phyloP scores from a whole-genome alignment of 177 flowering plant genomes.

The Tripterygium wilfordii region DNA sequence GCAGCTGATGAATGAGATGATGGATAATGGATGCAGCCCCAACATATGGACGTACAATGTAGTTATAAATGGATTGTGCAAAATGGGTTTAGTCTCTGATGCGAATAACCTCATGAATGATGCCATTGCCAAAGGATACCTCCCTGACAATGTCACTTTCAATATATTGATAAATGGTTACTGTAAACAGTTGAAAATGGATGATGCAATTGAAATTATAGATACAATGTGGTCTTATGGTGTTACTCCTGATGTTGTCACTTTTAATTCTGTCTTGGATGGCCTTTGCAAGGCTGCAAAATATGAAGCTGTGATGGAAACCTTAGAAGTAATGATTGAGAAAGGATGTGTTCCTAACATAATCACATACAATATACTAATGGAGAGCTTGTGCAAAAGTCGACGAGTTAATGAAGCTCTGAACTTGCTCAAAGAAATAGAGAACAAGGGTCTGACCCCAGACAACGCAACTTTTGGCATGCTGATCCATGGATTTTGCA shows the following conservation, averaged over 20 bases:
- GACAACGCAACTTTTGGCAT: constrained; percentile 65
- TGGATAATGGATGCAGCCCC: constrained; percentile 52
- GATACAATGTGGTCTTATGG: constrained; percentile 64
- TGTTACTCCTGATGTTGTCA: constrained; percentile 73
- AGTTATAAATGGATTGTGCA: constrained; percentile 78
- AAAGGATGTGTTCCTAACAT: constrained; percentile 67
- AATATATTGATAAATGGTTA: constrained; percentile 84
- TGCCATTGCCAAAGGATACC: constrained; percentile 58
- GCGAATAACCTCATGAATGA: constrained; percentile 54
- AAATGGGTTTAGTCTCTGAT: constrained; percentile 71
- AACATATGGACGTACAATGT: constrained; percentile 83
- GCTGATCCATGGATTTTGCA: constrained; percentile 61
- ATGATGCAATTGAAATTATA: constrained; percentile 52
- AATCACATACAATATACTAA: constrained; percentile 64
- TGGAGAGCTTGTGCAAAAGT: constrained; percentile 75
- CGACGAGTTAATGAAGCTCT: constrained; percentile 56
- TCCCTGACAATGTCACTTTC: constrained; percentile 83
- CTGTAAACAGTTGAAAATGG: constrained; percentile 61
- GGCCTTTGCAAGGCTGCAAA: constrained; percentile 83
- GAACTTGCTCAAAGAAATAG: constrained; percentile 46
- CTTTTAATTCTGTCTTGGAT: constrained; percentile 75
- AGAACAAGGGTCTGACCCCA: constrained; percentile 45
- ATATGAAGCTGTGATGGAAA: constrained; percentile 55
- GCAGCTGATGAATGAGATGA: constrained; percentile 73
- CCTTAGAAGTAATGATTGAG: constrained; percentile 57